Conservation (phyloP, 225 moss, liverwort and hornwort species). For the Polytrichum commune region DNA sequence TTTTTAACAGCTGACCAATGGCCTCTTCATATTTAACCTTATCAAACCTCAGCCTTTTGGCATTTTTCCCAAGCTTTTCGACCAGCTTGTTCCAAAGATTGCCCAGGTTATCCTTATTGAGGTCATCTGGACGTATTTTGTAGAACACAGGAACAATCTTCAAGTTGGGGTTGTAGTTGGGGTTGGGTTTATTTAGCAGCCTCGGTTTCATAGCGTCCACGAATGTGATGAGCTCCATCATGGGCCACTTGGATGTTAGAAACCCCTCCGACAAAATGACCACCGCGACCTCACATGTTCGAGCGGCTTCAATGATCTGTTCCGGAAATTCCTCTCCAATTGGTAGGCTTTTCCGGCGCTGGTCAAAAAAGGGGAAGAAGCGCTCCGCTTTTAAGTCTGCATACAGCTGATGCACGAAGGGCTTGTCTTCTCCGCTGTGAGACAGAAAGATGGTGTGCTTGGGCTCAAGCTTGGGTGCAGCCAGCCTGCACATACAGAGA, state of each 20-base stretch:
- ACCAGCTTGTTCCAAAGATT: not conserved
- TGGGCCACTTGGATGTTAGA: constrained; percentile 6
- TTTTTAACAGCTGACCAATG: too few relatives aligned
- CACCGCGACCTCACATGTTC: constrained; percentile 1
- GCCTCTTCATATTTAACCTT: too few relatives aligned
- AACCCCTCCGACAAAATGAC: constrained; percentile 1
- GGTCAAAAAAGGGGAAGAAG: not conserved
- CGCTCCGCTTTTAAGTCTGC: too few relatives aligned
- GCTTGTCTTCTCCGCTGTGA: too few relatives aligned
- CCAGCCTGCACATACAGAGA: too few relatives aligned
- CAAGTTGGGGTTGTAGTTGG: not conserved
- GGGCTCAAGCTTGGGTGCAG: too few relatives aligned
- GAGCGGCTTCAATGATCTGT: not conserved
- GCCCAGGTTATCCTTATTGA: not conserved
- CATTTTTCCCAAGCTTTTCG: not conserved
- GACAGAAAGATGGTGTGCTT: too few relatives aligned
- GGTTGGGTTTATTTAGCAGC: too few relatives aligned
- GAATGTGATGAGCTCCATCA: not conserved
- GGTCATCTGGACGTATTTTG: not conserved
- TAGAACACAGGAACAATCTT: not conserved
- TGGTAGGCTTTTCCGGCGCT: not conserved
- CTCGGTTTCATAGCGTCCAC: not conserved
- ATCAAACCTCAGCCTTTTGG: too few relatives aligned
- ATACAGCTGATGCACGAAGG: too few relatives aligned
- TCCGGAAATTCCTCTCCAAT: not conserved